Conservation (phyloP, 352 stramenopile species). For the Phytophthora ohioensis region DNA sequence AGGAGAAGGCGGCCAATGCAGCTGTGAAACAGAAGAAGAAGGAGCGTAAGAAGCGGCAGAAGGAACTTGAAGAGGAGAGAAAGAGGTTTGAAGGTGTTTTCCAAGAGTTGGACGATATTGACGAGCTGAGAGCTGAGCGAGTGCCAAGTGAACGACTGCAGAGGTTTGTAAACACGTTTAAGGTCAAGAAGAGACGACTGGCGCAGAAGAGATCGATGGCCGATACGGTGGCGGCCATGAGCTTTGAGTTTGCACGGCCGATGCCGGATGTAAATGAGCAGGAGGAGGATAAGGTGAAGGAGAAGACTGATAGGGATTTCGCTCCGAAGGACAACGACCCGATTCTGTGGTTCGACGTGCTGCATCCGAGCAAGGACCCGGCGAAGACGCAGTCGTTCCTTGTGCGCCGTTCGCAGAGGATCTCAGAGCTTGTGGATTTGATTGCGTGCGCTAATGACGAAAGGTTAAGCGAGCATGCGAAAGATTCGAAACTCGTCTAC, state of each 20-base stretch:
- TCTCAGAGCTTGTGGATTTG: conserved; percentile 65
- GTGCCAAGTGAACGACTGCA: conserved; percentile 56
- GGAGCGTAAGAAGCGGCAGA: conserved; percentile 35
- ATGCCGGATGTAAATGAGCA: conserved; percentile 22
- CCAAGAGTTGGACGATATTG: conserved; percentile 49
- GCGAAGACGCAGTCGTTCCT: conserved; percentile 77
- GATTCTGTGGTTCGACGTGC: conserved; percentile 76
- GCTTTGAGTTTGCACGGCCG: conserved; percentile 73
- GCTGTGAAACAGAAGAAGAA: conserved; percentile 26
- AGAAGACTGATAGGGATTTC: neutral
- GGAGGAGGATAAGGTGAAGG: conserved; percentile 9
- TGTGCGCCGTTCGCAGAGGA: conserved; percentile 61
- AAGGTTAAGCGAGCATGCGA: conserved; percentile 49
- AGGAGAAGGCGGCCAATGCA: conserved; percentile 25
- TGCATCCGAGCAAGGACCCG: conserved; percentile 76
- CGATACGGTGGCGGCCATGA: conserved; percentile 60
- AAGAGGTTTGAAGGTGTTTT: conserved; percentile 42
- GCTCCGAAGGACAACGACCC: conserved; percentile 44
- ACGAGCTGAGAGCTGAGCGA: conserved; percentile 49
- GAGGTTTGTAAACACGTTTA: conserved; percentile 60
- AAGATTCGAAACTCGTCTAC: conserved; percentile 66
- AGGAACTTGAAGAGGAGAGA: conserved; percentile 40
- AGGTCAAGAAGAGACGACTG: conserved; percentile 56
- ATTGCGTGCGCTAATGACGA: conserved; percentile 78
- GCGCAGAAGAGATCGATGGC: conserved; percentile 65